A percentile compares a stretch with the other conserved stretches of the same genome.
These are phyloP conservation scores for Aaosphaeria pasadenensis DNA, from an alignment of 2,329 filamentous ascomycete genomes.

Conservation along the genomic window DNA sequence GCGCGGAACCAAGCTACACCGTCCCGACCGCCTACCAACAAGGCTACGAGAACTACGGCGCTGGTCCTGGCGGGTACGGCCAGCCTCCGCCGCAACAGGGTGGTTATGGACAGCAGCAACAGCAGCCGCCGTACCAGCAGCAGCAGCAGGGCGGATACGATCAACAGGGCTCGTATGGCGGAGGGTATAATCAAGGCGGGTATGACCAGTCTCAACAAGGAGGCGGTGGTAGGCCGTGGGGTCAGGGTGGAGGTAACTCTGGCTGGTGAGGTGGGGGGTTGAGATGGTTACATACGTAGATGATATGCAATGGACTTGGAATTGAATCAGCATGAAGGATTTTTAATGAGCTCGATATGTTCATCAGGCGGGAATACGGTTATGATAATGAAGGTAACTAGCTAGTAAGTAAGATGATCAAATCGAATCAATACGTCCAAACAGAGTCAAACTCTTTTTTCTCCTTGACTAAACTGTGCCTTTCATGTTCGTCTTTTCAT, in stretches of 20 bases:
- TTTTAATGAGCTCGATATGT: too few relatives aligned
- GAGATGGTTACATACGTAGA: background rate
- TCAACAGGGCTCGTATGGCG: constrained; percentile 2
- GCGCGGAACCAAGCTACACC: constrained; percentile 29
- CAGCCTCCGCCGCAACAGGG: constrained; percentile 12
- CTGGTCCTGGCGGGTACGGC: constrained; percentile 12
- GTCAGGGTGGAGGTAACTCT: constrained; percentile 24
- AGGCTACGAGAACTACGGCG: constrained; percentile 29
- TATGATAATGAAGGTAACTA: too few relatives aligned
- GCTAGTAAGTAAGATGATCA: too few relatives aligned
- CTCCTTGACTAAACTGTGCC: too few relatives aligned
- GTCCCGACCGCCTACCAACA: constrained; percentile 37
- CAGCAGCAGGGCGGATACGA: background rate
- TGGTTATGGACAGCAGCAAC: constrained; percentile 10
- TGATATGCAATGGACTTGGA: too few relatives aligned
- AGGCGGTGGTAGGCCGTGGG: constrained; percentile 27
- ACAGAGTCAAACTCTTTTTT: too few relatives aligned
- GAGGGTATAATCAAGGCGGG: constrained; percentile 28
- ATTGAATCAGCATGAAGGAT: too few relatives aligned
- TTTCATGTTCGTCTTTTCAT: too few relatives aligned
- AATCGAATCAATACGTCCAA: too few relatives aligned
- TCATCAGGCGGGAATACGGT: too few relatives aligned
- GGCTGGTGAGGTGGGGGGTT: constrained; percentile 17
- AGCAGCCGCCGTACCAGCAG: background rate
- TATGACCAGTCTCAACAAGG: constrained; percentile 1